Percentiles rank a stretch among this genome's conserved stretches.
These are phyloP conservation scores for Ensete glaucum DNA, from an alignment of 176 grass and related monocot genomes.

Conservation along the genomic window DNA sequence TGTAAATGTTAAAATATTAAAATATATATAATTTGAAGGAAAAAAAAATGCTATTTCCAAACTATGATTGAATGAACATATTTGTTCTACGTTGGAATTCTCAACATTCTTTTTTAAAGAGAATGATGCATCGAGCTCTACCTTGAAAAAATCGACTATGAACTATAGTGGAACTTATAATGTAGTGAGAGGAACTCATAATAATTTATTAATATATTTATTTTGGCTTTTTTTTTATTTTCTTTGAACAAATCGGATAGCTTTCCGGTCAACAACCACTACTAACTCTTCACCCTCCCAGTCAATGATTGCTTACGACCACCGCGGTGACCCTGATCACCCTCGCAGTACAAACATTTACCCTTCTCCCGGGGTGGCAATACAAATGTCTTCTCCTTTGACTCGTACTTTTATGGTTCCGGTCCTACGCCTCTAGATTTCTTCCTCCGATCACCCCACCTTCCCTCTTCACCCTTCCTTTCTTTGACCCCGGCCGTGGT, in stretches of 20 bases:
- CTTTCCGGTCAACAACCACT: not conserved
- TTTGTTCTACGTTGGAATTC: no score
- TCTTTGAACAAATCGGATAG: not conserved
- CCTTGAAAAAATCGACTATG: no score
- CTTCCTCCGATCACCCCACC: not conserved
- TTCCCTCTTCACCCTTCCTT: not conserved
- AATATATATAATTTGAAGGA: no score
- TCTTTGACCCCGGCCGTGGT: not conserved
- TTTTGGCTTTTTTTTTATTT: not conserved
- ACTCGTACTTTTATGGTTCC: not conserved
- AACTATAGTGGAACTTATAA: no score
- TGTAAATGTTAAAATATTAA: no score
- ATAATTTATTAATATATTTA: no score
- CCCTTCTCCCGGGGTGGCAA: not conserved
- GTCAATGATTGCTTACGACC: not conserved
- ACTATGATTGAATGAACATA: no score
- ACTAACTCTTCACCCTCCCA: not conserved
- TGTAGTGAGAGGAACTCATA: no score
- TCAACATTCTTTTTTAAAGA: no score
- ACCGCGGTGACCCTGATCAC: not conserved
- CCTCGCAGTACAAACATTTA: not conserved
- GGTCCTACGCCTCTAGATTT: conserved; percentile 1
- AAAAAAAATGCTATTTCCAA: no score
- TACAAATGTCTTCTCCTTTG: conserved; percentile 5
- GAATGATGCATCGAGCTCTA: no score